Evolutionary conservation across 1,284 basidiomycete genomes (phyloP).

Genomic region (Dichomitus squalens): DNA sequence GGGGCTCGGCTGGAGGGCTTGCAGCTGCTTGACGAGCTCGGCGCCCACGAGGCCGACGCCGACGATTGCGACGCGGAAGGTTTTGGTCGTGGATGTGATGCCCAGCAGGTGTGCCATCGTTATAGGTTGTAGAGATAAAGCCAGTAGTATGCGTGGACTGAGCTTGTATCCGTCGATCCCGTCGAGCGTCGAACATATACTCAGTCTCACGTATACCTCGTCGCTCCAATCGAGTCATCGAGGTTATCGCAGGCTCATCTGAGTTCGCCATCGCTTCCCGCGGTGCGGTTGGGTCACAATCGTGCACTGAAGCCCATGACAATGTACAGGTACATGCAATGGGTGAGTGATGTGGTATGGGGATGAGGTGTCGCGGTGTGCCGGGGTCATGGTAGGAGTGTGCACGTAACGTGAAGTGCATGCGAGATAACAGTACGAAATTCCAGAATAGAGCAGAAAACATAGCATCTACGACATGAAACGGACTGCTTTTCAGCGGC

Average conservation of each 20-base stretch:
- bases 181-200: neutral
- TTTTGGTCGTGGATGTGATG: constrained; percentile 21
- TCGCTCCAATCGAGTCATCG: constrained; percentile 8
- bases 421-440: neutral
- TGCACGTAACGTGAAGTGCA: neutral
- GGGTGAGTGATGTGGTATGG: neutral
- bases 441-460: neutral
- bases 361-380: constrained; percentile 1
- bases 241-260: neutral
- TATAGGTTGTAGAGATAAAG: neutral
- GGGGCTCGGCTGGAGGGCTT: constrained; percentile 61
- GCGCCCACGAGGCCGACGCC: constrained; percentile 89
- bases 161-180: too few species aligned
- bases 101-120: constrained; percentile 17
- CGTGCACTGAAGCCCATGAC: neutral
- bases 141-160: neutral
- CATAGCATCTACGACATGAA: neutral
- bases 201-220: neutral
- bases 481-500: neutral
- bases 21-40: constrained; percentile 81
- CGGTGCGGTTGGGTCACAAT: neutral
- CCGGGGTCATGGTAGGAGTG: neutral
- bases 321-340: constrained; percentile 7
- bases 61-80: constrained; percentile 71
- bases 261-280: constrained; percentile 7